phyloP scores from a whole-genome alignment of 371 early-diverging fungal species.

The Rhizopus arrhizus region DNA sequence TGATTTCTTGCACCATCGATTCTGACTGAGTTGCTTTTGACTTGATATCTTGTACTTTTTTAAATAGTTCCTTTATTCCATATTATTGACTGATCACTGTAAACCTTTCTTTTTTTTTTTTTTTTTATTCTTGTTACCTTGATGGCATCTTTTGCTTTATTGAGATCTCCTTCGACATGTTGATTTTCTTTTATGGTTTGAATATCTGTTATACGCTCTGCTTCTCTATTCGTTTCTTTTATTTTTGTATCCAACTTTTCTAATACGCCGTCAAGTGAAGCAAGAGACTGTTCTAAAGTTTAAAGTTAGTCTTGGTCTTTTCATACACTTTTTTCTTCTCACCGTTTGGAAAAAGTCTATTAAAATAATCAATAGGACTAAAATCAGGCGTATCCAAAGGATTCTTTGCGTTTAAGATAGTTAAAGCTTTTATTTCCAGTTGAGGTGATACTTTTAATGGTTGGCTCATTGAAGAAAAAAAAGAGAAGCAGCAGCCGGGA shows the following conservation, averaged over 20 bases:
- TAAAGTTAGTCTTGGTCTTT: neutral
- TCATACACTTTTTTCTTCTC: constrained; percentile 4
- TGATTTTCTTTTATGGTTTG: constrained; percentile 63
- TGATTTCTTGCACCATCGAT: constrained; percentile 89
- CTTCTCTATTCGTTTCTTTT: constrained; percentile 60
- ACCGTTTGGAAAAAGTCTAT: constrained; percentile 82
- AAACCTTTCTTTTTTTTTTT: neutral
- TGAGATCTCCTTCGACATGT: constrained; percentile 61
- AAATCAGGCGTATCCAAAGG: constrained; percentile 76
- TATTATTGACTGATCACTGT: neutral
- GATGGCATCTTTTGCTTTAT: constrained; percentile 71
- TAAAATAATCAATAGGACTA: constrained; percentile 74
- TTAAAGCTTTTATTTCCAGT: constrained; percentile 51
- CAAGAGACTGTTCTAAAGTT: constrained; percentile 68
- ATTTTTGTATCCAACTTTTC: constrained; percentile 64
- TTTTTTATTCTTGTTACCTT: constrained; percentile 44
- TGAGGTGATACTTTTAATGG: constrained; percentile 51
- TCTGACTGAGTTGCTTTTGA: constrained; percentile 84
- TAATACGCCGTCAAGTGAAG: constrained; percentile 67
- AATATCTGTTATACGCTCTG: constrained; percentile 69
- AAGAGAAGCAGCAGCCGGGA: neutral
- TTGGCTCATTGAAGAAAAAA: constrained; percentile 5
- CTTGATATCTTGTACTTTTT: constrained; percentile 81
- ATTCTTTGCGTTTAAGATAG: constrained; percentile 57
- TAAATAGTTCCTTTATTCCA: constrained; percentile 66